These are phyloP conservation scores for Podaxis sp. DNA, from an alignment of 768 basidiomycete species.

Conservation along the genomic window DNA sequence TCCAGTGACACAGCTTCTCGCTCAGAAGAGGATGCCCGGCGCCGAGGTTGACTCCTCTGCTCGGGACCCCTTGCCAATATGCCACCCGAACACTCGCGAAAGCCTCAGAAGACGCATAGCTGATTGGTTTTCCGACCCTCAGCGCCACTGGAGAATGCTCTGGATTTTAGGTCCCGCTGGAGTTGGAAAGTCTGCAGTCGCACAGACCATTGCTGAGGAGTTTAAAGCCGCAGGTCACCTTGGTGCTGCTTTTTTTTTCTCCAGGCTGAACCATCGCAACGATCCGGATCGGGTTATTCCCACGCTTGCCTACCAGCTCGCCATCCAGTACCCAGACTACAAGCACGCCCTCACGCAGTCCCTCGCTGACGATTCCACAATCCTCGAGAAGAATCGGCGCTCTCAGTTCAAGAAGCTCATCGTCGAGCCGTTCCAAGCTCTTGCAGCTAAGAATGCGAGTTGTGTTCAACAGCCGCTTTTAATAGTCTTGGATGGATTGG, in stretches of 20 bases:
- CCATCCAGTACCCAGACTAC: too few relatives aligned
- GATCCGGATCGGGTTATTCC: neutral
- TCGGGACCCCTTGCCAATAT: conserved; percentile 14
- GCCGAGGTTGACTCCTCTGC: neutral
- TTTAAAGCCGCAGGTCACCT: too few relatives aligned
- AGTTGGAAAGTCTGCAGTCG: conserved; percentile 23
- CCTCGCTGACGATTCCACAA: too few relatives aligned
- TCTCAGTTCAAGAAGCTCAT: too few relatives aligned
- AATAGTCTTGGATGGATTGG: too few relatives aligned
- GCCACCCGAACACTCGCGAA: conserved; percentile 20
- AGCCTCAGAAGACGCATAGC: conserved; percentile 13
- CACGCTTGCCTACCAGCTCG: conserved; percentile 8
- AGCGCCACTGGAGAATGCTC: conserved; percentile 8
- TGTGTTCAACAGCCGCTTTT: too few relatives aligned
- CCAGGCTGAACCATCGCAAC: neutral
- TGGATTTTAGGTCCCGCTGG: conserved; percentile 24
- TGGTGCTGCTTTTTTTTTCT: conserved; percentile 6
- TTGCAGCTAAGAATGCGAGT: too few relatives aligned
- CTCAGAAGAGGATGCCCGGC: too few relatives aligned
- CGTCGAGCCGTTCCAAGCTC: too few relatives aligned
- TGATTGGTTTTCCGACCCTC: conserved; percentile 16
- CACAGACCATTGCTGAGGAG: conserved; percentile 18
- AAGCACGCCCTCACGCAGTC: too few relatives aligned
- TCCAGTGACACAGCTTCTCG: too few relatives aligned
- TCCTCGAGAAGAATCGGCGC: too few relatives aligned